Evolutionary conservation across 1,284 basidiomycete species (phyloP).

Genomic region (Stereum hirsutum): DNA sequence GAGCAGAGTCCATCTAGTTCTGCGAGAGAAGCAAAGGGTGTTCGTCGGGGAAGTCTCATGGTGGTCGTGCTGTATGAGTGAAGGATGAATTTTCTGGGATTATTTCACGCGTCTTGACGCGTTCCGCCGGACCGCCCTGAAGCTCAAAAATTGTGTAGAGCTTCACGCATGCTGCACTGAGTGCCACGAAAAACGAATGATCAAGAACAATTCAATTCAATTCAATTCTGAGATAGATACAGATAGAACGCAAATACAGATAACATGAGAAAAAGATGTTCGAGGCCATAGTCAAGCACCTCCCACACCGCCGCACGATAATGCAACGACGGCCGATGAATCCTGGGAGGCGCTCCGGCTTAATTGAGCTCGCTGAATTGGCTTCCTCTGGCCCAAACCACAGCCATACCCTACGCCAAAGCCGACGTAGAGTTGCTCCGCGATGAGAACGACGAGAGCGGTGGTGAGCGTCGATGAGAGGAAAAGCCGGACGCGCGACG

Average conservation of each 20-base stretch:
- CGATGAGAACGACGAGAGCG: constrained; percentile 22
- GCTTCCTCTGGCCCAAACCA: constrained; percentile 33
- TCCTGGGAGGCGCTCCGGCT: constrained; percentile 64
- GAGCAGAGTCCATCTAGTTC: constrained; percentile 80
- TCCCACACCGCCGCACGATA: constrained; percentile 33
- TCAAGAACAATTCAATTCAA: too few species aligned
- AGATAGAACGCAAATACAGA: too few species aligned
- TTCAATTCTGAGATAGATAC: too few species aligned
- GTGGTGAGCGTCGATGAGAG: constrained; percentile 26
- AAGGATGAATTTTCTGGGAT: too few species aligned
- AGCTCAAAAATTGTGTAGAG: too few species aligned
- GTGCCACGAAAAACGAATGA: background rate
- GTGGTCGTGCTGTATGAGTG: too few species aligned
- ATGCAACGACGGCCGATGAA: constrained; percentile 24
- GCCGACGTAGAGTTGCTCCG: constrained; percentile 34
- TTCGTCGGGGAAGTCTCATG: constrained; percentile 76
- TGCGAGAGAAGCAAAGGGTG: constrained; percentile 69
- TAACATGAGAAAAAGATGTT: too few species aligned
- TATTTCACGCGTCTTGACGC: too few species aligned
- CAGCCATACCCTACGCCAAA: constrained; percentile 38
- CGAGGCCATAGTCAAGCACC: constrained; percentile 71
- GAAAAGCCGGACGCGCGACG: background rate
- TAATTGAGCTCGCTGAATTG: constrained; percentile 53
- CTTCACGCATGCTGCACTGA: too few species aligned
- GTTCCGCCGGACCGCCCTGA: too few species aligned